A percentile compares a stretch with the other conserved stretches of the same genome.
These are phyloP conservation scores for Mycena rosella DNA, from an alignment of 768 basidiomycete species.

Conservation along the genomic window DNA sequence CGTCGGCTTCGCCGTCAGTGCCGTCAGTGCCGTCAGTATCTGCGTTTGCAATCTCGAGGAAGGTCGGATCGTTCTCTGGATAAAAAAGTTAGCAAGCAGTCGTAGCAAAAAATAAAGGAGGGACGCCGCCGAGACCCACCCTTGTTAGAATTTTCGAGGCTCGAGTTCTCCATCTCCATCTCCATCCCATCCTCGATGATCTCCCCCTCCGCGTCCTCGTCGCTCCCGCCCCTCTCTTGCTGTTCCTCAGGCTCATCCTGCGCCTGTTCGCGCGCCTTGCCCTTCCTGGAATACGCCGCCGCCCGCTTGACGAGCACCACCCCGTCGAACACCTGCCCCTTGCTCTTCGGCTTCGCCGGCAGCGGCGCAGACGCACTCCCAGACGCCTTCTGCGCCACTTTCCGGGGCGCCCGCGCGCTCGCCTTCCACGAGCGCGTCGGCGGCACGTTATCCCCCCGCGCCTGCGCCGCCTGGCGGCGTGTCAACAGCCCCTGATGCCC, in stretches of 20 bases:
- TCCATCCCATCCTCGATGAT: constrained; percentile 13
- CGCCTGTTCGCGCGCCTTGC: neutral
- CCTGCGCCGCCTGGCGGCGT: constrained; percentile 20
- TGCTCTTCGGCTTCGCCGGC: constrained; percentile 20
- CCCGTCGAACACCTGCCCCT: constrained; percentile 26
- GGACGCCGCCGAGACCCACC: constrained; percentile 6
- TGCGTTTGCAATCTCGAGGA: constrained; percentile 29
- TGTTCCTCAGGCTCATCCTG: neutral
- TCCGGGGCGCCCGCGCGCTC: neutral
- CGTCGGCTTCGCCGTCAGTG: constrained; percentile 1
- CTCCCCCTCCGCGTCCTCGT: constrained; percentile 32
- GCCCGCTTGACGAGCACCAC: constrained; percentile 27
- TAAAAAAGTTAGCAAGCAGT: neutral
- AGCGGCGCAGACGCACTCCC: constrained; percentile 8
- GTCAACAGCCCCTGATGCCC: constrained; percentile 19
- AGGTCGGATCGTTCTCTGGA: constrained; percentile 28
- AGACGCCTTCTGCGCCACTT: neutral
- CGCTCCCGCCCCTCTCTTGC: constrained; percentile 5
- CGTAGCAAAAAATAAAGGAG: neutral
- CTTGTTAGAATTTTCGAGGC: constrained; percentile 31
- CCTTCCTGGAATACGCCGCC: constrained; percentile 16
- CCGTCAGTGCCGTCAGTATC: too few species aligned
- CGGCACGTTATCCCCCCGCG: constrained; percentile 8
- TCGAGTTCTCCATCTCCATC: constrained; percentile 16
- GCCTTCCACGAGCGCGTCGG: constrained; percentile 23